Percentiles rank a stretch among this genome's conserved stretches.
Conservation (phyloP, 2,329 filamentous ascomycete genomes). For the Trichoderma brevicompactum region DNA sequence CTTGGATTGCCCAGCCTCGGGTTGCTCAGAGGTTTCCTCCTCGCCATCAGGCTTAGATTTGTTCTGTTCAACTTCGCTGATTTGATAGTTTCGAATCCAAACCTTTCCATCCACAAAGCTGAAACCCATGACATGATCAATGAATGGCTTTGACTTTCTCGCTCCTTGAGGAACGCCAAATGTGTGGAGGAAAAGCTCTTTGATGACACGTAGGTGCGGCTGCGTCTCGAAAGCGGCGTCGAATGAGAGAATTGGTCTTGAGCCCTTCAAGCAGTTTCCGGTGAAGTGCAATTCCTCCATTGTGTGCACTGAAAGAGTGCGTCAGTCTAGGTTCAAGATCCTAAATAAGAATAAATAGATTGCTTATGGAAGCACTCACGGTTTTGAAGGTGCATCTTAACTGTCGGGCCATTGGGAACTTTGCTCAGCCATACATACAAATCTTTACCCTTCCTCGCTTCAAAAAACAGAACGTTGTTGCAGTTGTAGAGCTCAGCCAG, state of each 20-base stretch:
- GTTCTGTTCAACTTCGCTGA: slow-evolving; percentile 77
- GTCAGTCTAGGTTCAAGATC: slow-evolving; percentile 33
- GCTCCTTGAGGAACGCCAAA: slow-evolving; percentile 92
- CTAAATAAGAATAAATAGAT: neutral
- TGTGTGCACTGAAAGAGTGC: slow-evolving; percentile 70
- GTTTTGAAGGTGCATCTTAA: slow-evolving; percentile 78
- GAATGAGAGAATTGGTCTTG: slow-evolving; percentile 87
- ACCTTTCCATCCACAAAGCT: slow-evolving; percentile 91
- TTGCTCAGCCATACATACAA: slow-evolving; percentile 93
- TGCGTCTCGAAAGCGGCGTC: slow-evolving; percentile 83
- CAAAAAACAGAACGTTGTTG: slow-evolving; percentile 94
- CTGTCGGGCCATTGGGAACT: slow-evolving; percentile 70
- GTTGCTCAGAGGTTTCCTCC: slow-evolving; percentile 50
- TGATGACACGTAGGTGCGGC: slow-evolving; percentile 80
- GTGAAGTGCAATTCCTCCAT: slow-evolving; percentile 98
- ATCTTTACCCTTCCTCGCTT: slow-evolving; percentile 92
- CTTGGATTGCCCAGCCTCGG: slow-evolving; percentile 48
- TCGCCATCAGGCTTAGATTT: slow-evolving; percentile 49
- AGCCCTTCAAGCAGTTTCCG: slow-evolving; percentile 95
- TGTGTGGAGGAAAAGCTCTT: slow-evolving; percentile 85
- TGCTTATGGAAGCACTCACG: slow-evolving; percentile 48
- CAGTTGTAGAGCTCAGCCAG: slow-evolving; percentile 80
- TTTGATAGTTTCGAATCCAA: slow-evolving; percentile 94
- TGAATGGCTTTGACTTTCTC: slow-evolving; percentile 90
- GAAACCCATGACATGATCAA: slow-evolving; percentile 94